Percentiles rank a stretch among this genome's conserved stretches.
Conservation (phyloP, 352 stramenopile genomes). For the Globisporangium carolinianum region DNA sequence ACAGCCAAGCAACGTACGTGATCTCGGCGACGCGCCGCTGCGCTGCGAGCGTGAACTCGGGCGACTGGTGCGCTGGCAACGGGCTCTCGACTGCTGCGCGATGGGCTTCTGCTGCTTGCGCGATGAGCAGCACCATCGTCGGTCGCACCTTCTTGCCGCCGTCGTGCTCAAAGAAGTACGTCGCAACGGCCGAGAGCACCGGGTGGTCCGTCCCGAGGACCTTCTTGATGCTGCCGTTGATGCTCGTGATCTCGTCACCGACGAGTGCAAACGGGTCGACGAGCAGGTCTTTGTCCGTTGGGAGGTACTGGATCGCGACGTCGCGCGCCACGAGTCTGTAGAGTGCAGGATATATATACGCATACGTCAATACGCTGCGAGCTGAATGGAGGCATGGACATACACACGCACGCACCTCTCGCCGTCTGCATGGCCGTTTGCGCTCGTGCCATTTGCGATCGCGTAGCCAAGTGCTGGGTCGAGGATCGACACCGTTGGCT, state of each 20-base stretch:
- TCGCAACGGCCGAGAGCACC: conserved; percentile 94
- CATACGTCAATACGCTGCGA: background rate
- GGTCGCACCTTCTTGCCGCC: conserved; percentile 98
- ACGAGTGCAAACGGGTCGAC: conserved; percentile 93
- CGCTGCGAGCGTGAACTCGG: conserved; percentile 63
- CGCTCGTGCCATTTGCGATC: conserved; percentile 22
- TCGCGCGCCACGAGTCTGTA: conserved; percentile 12
- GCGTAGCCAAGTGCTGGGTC: conserved; percentile 63
- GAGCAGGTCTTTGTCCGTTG: conserved; percentile 39
- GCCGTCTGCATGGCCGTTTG: conserved; percentile 36
- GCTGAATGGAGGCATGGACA: background rate
- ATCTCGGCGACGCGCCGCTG: conserved; percentile 83
- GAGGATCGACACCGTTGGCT: conserved; percentile 80
- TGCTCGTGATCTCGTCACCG: conserved; percentile 82
- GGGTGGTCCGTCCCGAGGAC: conserved; percentile 96
- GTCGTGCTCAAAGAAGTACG: conserved; percentile 93
- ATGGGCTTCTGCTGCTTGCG: conserved; percentile 85
- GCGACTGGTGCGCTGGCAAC: conserved; percentile 47
- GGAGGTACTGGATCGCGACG: conserved; percentile 40
- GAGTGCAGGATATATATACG: background rate
- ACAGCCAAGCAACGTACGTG: conserved; percentile 38
- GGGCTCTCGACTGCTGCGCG: conserved; percentile 31
- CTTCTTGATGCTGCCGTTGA: conserved; percentile 94
- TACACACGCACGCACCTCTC: conserved; percentile 14
- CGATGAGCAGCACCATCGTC: conserved; percentile 96